A percentile compares a stretch with the other conserved stretches of the same genome.
These are phyloP conservation scores for Haberlea rhodopensis DNA, from an alignment of 257 asterid genomes.

Conservation along the genomic window DNA sequence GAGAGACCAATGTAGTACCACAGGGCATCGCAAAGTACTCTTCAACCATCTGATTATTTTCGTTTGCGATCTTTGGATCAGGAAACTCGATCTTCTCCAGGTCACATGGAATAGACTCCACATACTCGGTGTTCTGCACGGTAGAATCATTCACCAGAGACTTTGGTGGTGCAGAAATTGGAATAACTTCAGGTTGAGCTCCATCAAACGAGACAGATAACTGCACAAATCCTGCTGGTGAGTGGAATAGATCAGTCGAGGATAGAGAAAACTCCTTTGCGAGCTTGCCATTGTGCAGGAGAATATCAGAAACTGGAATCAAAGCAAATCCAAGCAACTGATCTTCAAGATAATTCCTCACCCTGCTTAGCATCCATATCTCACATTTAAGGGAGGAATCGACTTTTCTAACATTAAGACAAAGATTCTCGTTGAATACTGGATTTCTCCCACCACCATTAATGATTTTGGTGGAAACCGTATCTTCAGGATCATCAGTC, in stretches of 20 bases:
- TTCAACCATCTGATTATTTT: constrained; percentile 78
- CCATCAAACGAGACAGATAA: constrained; percentile 68
- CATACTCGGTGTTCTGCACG: constrained; percentile 36
- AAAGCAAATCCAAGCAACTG: constrained; percentile 90
- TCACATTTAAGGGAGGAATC: constrained; percentile 88
- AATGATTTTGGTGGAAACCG: constrained; percentile 73
- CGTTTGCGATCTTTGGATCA: constrained; percentile 74
- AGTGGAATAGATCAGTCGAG: constrained; percentile 92
- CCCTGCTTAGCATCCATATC: constrained; percentile 98
- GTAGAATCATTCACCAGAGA: constrained; percentile 35
- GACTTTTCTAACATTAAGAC: constrained; percentile 51
- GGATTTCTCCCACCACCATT: constrained; percentile 95
- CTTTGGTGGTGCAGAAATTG: constrained; percentile 42
- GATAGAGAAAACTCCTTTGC: constrained; percentile 88
- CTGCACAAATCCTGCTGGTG: constrained; percentile 95
- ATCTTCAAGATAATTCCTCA: constrained; percentile 83
- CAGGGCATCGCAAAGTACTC: constrained; percentile 75
- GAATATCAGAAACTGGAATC: constrained; percentile 79
- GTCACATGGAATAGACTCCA: constrained; percentile 37
- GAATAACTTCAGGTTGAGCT: constrained; percentile 67
- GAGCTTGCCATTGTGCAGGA: constrained; percentile 60
- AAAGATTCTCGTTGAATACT: constrained; percentile 65
- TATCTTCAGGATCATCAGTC: constrained; percentile 75
- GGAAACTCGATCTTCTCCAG: constrained; percentile 89
- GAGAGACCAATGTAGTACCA: constrained; percentile 48